phyloP scores from a whole-genome alignment of 2,329 filamentous ascomycete genomes.

The Bipolaris oryzae region DNA sequence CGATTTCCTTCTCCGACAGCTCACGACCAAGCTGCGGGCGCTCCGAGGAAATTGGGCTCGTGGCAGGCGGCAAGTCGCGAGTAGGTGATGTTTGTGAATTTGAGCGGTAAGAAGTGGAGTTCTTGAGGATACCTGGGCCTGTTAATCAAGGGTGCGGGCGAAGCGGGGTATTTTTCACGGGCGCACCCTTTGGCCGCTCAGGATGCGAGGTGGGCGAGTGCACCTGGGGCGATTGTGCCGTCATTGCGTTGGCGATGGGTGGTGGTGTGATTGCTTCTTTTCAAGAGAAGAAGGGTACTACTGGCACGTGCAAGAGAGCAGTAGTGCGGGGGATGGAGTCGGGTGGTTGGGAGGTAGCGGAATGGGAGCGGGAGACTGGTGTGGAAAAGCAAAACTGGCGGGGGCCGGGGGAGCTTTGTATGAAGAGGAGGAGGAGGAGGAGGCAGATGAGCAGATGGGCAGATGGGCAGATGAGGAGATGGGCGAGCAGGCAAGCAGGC shows the following conservation, averaged over 20 bases:
- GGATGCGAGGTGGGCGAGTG: constrained; percentile 45
- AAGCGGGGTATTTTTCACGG: constrained; percentile 4
- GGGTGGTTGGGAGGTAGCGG: constrained; percentile 8
- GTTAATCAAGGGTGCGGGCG: constrained; percentile 17
- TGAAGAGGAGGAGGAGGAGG: no score
- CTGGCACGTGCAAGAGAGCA: constrained; percentile 20
- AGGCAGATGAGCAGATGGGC: no score
- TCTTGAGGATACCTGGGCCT: constrained; percentile 87
- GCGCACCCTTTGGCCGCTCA: constrained; percentile 54
- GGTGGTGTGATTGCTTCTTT: neutral
- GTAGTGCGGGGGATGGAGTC: neutral
- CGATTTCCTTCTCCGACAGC: constrained; percentile 81
- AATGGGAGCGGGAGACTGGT: constrained; percentile 3
- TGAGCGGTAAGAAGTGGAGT: constrained; percentile 70
- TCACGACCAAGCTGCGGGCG: constrained; percentile 56
- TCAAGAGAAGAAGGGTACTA: constrained; percentile 5
- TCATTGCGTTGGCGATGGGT: constrained; percentile 33
- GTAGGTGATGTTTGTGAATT: constrained; percentile 55
- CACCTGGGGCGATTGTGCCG: constrained; percentile 42
- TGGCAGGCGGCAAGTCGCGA: constrained; percentile 44
- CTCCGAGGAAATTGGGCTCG: constrained; percentile 40
- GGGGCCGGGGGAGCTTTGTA: constrained; percentile 2
- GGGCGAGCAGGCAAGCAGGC: neutral
- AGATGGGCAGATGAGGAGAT: neutral
- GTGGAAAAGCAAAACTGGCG: neutral